Base-by-base conservation (phyloP, 2,329 filamentous ascomycete genomes). In the Aspergillus aculeatus region DNA sequence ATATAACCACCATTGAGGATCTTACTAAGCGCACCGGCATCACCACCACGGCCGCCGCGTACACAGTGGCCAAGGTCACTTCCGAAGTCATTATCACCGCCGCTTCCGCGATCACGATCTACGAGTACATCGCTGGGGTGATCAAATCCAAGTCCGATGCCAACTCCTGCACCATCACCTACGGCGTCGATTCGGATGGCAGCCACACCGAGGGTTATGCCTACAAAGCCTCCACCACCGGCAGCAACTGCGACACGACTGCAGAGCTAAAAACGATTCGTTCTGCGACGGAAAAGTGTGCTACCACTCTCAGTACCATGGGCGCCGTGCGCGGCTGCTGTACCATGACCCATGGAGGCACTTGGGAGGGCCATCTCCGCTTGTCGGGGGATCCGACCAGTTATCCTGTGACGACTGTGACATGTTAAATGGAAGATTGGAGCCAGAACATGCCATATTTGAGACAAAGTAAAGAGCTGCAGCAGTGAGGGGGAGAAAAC, bases 331-430 rank as follows among this genome's bases (percentile, higher is more conserved):
- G 38, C 41, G 54, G 47, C 7, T 56, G 54, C 44, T 56, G 54
- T 38, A 29, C 29, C 19, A 47, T 56, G 10, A 56, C 21, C 7
- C 54, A 56, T 49, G 26, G 26, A 21, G 54, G 54, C 21, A 49
- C 54, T 9, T 56, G 54, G 54, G n/a, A 10, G 3, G 54, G 54
- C 4, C 54, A 56, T 35, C 47, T 56, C 26, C 44, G 54, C 16
- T 16, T 56, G 41, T 49, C 35, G 16, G 47, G 41, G 32, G 47
- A 49, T 31, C 54, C 54, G 16, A n/a, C 23, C 26, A 23, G 32
- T 23, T 56, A 56, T 32, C 47, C 54, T 16, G 54, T 49, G 10
- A 24, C 29, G 21, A 38, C 54, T 9, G 54, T 50, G 7, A 72
- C 38, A 29, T 56, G 41, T 48, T 50, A 3, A 44, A 35, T 3